Evolutionary conservation across 768 basidiomycete genomes (phyloP).

Genomic region (Boletellus emodensis): DNA sequence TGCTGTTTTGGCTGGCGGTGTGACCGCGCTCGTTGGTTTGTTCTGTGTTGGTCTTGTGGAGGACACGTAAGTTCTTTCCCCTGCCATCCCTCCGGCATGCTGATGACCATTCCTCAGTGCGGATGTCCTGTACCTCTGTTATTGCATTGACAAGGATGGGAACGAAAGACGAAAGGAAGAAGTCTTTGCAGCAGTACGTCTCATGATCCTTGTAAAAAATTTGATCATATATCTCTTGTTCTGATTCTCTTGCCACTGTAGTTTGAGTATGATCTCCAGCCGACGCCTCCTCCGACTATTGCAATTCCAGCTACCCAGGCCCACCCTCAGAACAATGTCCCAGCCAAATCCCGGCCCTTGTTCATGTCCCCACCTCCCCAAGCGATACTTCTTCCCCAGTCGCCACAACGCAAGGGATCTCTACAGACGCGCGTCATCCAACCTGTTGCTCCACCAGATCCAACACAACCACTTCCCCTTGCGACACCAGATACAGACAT

Average conservation of each 20-base stretch:
- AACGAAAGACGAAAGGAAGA: constrained; percentile 49
- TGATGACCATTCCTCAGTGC: constrained; percentile 35
- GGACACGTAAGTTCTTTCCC: constrained; percentile 52
- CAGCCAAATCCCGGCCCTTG: constrained; percentile 7
- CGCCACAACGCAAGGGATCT: constrained; percentile 1
- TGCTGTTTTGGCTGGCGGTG: constrained; percentile 69
- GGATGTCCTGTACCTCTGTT: constrained; percentile 64
- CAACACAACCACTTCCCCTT: constrained; percentile 13
- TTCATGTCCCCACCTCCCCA: constrained; percentile 11
- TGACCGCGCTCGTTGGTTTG: constrained; percentile 76
- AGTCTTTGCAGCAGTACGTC: constrained; percentile 52
- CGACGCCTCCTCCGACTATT: constrained; percentile 9
- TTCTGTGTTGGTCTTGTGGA: constrained; percentile 80
- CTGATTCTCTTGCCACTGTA: constrained; percentile 12
- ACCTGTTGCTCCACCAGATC: constrained; percentile 8
- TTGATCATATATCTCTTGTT: background rate
- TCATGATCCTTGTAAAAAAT: background rate
- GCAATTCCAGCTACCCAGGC: constrained; percentile 1
- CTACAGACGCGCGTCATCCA: constrained; percentile 6
- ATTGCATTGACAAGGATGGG: constrained; percentile 58
- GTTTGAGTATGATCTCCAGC: constrained; percentile 40
- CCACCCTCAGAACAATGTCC: constrained; percentile 11
- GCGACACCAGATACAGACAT: constrained; percentile 30
- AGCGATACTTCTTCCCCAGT: constrained; percentile 8
- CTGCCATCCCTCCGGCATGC: background rate